These are phyloP conservation scores for Narthecium ossifragum DNA, from an alignment of 106 monocot species.

Conservation along the genomic window DNA sequence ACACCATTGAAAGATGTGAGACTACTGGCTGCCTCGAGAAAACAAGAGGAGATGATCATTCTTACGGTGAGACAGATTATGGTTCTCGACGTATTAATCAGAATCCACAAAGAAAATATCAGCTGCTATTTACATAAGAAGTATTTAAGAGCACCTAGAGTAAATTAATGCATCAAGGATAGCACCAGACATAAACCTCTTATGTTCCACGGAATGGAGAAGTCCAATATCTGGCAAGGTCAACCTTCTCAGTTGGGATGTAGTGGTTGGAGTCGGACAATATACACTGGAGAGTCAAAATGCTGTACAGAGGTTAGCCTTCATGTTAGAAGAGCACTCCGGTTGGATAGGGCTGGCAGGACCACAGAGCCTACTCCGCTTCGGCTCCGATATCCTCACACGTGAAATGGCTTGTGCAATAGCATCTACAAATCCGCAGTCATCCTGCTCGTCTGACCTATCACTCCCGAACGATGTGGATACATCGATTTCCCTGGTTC, in stretches of 20 bases:
- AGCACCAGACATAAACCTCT: too few species aligned
- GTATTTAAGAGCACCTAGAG: too few species aligned
- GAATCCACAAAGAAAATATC: too few species aligned
- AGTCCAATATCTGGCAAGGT: too few species aligned
- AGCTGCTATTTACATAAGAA: too few species aligned
- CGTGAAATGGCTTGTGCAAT: slow-evolving; percentile 71
- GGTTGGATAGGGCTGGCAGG: slow-evolving; percentile 41
- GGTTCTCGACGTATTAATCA: too few species aligned
- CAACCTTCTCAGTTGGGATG: slow-evolving; percentile 3
- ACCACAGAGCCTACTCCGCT: slow-evolving; percentile 64
- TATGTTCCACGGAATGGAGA: too few species aligned
- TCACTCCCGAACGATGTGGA: slow-evolving; percentile 16
- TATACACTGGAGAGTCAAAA: slow-evolving; percentile 35
- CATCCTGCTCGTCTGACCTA: slow-evolving; percentile 39
- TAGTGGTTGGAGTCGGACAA: neutral
- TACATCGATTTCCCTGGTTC: neutral
- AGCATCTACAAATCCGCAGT: slow-evolving; percentile 55
- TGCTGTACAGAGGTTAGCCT: slow-evolving; percentile 84
- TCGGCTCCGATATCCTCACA: slow-evolving; percentile 87
- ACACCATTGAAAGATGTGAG: too few species aligned
- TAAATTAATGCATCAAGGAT: too few species aligned
- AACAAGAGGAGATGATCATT: too few species aligned
- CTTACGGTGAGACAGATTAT: too few species aligned
- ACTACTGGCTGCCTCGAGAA: too few species aligned
- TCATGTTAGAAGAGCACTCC: slow-evolving; percentile 70